Evolutionary conservation across 768 basidiomycete genomes (phyloP).

Genomic region (Pisolithus albus): DNA sequence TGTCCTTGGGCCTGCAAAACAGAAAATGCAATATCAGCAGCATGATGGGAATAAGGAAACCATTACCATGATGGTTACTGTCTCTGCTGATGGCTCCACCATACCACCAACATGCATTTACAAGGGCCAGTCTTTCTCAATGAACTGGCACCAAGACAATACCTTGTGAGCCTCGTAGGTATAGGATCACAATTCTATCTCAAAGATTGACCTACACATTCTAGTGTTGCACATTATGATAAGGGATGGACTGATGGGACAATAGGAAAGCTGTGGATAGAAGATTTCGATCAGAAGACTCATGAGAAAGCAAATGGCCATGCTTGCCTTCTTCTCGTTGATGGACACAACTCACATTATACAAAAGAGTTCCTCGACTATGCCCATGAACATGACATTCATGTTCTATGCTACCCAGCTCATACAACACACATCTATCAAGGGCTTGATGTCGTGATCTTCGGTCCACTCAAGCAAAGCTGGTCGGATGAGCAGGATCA

Average conservation of each 20-base stretch:
- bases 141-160: constrained; percentile 25
- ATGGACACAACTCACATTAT: constrained; percentile 42
- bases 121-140: constrained; percentile 24
- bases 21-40: constrained; percentile 13
- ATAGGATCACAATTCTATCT: too few relatives aligned
- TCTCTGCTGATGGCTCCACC: constrained; percentile 34
- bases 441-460: constrained; percentile 35
- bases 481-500: constrained; percentile 14
- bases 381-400: not conserved
- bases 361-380: constrained; percentile 8
- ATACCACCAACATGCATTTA: constrained; percentile 27
- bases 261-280: not conserved
- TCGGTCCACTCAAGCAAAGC: constrained; percentile 24
- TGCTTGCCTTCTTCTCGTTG: constrained; percentile 20
- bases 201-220: too few relatives aligned
- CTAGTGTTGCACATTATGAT: constrained; percentile 7
- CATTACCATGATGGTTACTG: constrained; percentile 28
- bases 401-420: constrained; percentile 10
- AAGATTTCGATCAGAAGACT: constrained; percentile 19
- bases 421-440: constrained; percentile 41
- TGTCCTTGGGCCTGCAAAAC: not conserved
- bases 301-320: constrained; percentile 25
- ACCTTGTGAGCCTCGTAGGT: constrained; percentile 18
- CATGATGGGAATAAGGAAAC: constrained; percentile 14
- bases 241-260: constrained; percentile 17